A percentile compares a stretch with the other conserved stretches of the same genome.
These are phyloP conservation scores for Austroboletus eburneus DNA, from an alignment of 768 basidiomycete genomes.

Conservation along the genomic window DNA sequence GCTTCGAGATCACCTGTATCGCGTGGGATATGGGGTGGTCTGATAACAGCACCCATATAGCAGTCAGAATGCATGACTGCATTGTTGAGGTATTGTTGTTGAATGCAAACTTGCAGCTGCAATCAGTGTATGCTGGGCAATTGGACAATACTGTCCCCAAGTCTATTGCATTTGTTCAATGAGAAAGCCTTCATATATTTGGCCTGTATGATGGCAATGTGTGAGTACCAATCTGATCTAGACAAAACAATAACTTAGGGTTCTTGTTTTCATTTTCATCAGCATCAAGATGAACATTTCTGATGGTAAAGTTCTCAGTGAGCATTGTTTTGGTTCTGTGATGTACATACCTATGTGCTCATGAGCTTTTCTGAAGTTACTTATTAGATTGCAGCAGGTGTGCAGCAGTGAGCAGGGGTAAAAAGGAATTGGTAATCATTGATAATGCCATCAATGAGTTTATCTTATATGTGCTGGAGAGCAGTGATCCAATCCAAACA, in stretches of 20 bases:
- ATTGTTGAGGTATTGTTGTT: slow-evolving; percentile 2
- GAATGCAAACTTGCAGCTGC: slow-evolving; percentile 4
- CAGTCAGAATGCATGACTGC: slow-evolving; percentile 2
- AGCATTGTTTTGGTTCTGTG: slow-evolving; percentile 3
- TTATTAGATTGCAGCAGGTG: slow-evolving; percentile 1
- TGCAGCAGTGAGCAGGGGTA: neutral
- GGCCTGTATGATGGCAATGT: slow-evolving; percentile 9
- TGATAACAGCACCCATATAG: neutral
- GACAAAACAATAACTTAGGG: neutral
- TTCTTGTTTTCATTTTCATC: too few species aligned
- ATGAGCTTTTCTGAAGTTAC: too few species aligned
- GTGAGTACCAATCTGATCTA: neutral
- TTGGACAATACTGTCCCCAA: slow-evolving; percentile 1
- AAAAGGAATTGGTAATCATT: neutral
- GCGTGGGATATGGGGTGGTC: neutral
- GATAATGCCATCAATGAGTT: slow-evolving; percentile 7
- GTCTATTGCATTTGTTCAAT: neutral
- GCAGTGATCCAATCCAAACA: neutral
- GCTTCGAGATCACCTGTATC: slow-evolving; percentile 11
- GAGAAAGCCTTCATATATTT: neutral
- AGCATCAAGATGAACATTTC: neutral
- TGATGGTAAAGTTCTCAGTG: neutral
- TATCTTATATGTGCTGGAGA: slow-evolving; percentile 1
- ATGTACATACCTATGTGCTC: slow-evolving; percentile 5
- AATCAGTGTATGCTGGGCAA: neutral